These are phyloP conservation scores for Lipomyces yamanashiensis DNA, from an alignment of 805 yeast genomes.

Conservation along the genomic window DNA sequence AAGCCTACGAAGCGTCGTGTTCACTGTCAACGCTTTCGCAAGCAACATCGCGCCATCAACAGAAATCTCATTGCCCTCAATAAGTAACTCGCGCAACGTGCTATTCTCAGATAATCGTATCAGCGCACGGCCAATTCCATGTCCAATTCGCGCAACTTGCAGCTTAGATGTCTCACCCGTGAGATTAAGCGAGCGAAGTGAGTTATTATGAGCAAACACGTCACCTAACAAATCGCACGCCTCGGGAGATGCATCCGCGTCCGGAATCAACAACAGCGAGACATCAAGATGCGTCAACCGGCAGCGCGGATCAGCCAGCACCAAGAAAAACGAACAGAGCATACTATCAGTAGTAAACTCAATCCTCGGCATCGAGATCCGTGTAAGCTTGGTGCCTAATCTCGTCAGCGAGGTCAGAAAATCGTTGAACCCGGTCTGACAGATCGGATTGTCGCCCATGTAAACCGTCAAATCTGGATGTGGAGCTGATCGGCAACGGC, in stretches of 20 bases:
- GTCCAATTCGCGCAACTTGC: constrained; percentile 40
- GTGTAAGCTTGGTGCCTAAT: constrained; percentile 18
- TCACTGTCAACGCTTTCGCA: constrained; percentile 35
- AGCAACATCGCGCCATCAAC: constrained; percentile 39
- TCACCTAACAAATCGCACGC: constrained; percentile 38
- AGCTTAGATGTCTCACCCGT: constrained; percentile 40
- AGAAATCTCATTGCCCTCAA: constrained; percentile 39
- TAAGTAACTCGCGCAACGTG: constrained; percentile 28
- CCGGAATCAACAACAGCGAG: constrained; percentile 38
- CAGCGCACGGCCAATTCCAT: constrained; percentile 36
- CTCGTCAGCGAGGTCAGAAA: constrained; percentile 16
- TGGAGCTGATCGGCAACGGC: constrained; percentile 16
- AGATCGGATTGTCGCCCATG: constrained; percentile 37
- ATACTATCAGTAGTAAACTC: constrained; percentile 35
- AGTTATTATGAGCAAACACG: constrained; percentile 34
- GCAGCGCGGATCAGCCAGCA: constrained; percentile 27
- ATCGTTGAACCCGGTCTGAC: constrained; percentile 25
- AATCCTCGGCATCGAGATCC: constrained; percentile 35
- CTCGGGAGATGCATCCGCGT: constrained; percentile 37
- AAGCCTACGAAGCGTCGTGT: constrained; percentile 32
- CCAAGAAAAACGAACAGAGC: constrained; percentile 30
- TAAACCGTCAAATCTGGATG: constrained; percentile 29
- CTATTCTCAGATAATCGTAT: constrained; percentile 28
- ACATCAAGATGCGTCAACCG: constrained; percentile 37
- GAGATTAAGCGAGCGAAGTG: constrained; percentile 32